phyloP scores from a whole-genome alignment of 306 rosid species.

The Hippophae rhamnoides region DNA sequence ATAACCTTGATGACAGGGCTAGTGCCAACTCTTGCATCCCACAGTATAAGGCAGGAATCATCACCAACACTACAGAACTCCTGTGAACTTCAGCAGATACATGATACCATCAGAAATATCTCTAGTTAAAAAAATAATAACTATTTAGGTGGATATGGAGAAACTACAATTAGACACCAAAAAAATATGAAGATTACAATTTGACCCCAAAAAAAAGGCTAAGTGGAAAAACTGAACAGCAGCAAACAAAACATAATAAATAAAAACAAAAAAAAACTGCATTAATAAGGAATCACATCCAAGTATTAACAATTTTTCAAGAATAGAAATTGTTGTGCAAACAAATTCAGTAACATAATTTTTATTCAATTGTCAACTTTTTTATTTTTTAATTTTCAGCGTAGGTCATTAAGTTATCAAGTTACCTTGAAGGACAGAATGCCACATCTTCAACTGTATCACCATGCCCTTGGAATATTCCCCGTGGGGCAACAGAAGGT shows the following conservation, averaged over 20 bases:
- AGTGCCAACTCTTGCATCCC: slow-evolving; percentile 95
- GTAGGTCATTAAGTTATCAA: slow-evolving; percentile 7
- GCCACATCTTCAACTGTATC: slow-evolving; percentile 99
- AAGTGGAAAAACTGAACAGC: no score
- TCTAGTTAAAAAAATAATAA: not conserved
- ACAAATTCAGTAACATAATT: no score
- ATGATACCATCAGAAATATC: slow-evolving; percentile 25
- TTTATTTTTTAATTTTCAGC: no score
- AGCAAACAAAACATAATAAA: no score
- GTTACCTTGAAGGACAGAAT: slow-evolving; percentile 91
- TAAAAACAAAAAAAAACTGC: no score
- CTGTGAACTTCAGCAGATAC: slow-evolving; percentile 67
- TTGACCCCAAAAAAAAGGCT: not conserved
- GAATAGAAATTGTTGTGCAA: no score
- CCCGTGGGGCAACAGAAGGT: slow-evolving; percentile 91
- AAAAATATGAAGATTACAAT: not conserved
- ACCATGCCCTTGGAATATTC: slow-evolving; percentile 81
- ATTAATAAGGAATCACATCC: no score
- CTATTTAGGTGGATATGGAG: not conserved
- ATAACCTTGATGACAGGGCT: slow-evolving; percentile 81
- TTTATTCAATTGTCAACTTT: no score
- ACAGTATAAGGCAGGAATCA: slow-evolving; percentile 89
- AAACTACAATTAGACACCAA: slow-evolving; percentile 9
- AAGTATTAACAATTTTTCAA: no score
- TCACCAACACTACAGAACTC: slow-evolving; percentile 99